Base-by-base conservation (phyloP, 2,329 filamentous ascomycete species). In the Acarospora socialis region DNA sequence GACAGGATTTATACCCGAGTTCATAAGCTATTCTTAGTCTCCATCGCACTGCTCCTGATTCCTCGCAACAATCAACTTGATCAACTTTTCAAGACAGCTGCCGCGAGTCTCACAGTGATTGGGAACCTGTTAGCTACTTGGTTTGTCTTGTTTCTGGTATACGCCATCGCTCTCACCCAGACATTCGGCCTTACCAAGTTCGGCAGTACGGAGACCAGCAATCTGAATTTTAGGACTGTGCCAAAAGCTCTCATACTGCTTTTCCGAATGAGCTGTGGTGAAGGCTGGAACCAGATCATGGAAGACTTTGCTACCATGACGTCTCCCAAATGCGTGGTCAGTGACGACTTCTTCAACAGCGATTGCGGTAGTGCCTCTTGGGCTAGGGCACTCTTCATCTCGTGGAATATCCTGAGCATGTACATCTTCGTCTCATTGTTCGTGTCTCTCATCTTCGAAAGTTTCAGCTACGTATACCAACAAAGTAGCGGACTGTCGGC, bases 321-420 rank as follows among this genome's bases (percentile, higher is more conserved):
- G 39, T 75, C 79, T 3, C 87, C 87, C 0, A 69, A 81, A 31
- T 98, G 90, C 56, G 83, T 86, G 1, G 65, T 76, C 13, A 68
- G 68, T 21, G 49, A 60, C 1, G 67, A 68, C 22, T 94, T 93
- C 55, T 87, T 84, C 47, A 62, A 81, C 24, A 90, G 83, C 46
- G 92, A 98, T 56, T 98, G 90, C 49, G 90, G 90, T 36, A 93
- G 87, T 57, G 70, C 75, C 30, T 70, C 74, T 22, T 98, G 90
- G 84, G 84, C 90, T 5, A 70, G 84, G 31, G 73, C 76, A 20
- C 65, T 98, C 7, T 98, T 98, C 61, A 84, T 95, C 36, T 73
- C 79, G 4, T 98, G 90, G 90, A 98, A 98, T 61, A 87, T 98
- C 47, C 70, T 98, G 56, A 95, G 87, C 79, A 98, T 98, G 90